Conservation (phyloP, 2,329 filamentous ascomycete species). For the Penicillium polonicum region DNA sequence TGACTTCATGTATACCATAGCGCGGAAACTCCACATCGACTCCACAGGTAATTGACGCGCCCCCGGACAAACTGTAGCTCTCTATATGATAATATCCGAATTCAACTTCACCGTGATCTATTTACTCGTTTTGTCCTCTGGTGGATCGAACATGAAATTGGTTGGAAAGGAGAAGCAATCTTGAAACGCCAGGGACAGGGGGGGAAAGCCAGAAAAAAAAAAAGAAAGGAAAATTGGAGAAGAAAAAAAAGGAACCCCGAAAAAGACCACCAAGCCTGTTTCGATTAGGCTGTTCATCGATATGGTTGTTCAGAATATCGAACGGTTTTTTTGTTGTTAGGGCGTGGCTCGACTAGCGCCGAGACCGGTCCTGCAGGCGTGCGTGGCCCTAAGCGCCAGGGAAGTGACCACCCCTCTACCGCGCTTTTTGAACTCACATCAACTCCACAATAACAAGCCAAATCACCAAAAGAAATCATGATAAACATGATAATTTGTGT, state of each 20-base stretch:
- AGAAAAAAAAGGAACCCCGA: slow-evolving; percentile 1
- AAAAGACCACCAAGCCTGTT: slow-evolving; percentile 5
- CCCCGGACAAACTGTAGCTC: not conserved
- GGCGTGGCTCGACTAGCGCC: slow-evolving; percentile 4
- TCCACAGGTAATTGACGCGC: slow-evolving; percentile 8
- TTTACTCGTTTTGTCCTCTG: not conserved
- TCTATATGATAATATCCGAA: not conserved
- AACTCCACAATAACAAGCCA: not conserved
- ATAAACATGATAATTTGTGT: not conserved
- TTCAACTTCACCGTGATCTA: not conserved
- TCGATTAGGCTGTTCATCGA: not conserved
- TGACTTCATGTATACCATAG: slow-evolving; percentile 20
- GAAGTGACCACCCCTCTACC: slow-evolving; percentile 11
- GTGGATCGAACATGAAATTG: not conserved
- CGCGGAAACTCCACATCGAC: slow-evolving; percentile 13
- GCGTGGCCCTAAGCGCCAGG: slow-evolving; percentile 24
- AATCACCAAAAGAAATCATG: no score
- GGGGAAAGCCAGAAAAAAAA: not conserved
- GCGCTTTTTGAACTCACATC: not conserved
- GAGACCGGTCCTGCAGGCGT: slow-evolving; percentile 12
- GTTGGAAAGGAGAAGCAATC: not conserved
- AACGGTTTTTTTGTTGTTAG: slow-evolving; percentile 7
- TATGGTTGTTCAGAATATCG: slow-evolving; percentile 12
- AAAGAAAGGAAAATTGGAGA: not conserved
- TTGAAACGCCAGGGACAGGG: slow-evolving; percentile 4